phyloP scores from a whole-genome alignment of 2,329 filamentous ascomycete genomes.

The Ophiostoma himal-ulmi region DNA sequence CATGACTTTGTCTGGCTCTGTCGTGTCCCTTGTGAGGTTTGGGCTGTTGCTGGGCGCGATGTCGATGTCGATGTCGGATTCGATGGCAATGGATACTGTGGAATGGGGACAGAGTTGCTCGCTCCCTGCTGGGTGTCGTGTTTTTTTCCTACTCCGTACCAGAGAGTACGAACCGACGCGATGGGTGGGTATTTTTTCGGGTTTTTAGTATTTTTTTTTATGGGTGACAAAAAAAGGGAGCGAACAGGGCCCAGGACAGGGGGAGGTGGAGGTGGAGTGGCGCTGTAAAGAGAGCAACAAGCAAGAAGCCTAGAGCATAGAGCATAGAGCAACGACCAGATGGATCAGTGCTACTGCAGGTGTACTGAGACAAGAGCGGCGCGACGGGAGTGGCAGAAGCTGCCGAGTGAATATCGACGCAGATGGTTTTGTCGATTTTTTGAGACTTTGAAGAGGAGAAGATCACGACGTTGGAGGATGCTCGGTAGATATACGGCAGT shows the following conservation, averaged over 20 bases:
- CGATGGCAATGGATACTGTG: not conserved
- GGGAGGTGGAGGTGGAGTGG: not conserved
- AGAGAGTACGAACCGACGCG: constrained; percentile 8
- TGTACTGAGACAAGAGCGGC: not conserved
- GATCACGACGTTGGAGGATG: too few species aligned
- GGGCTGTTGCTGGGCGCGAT: not conserved
- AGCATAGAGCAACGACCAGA: too few species aligned
- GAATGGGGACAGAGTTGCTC: not conserved
- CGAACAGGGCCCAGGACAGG: not conserved
- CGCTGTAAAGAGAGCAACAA: not conserved
- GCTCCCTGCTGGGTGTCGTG: constrained; percentile 3
- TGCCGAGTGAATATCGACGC: not conserved
- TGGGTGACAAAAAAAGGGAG: constrained; percentile 5
- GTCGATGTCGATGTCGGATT: not conserved
- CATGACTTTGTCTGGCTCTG: not conserved
- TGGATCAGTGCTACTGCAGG: not conserved
- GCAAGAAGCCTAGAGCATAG: too few species aligned
- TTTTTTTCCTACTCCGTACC: constrained; percentile 3
- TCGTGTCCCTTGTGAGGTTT: not conserved
- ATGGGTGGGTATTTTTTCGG: constrained; percentile 12
- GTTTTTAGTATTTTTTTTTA: constrained; percentile 6
- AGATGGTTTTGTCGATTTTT: not conserved
- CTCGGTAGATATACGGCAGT: too few species aligned
- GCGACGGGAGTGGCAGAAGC: not conserved
- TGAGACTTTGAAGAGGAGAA: too few species aligned